A percentile compares a stretch with the other conserved stretches of the same genome.
Conservation (phyloP, 1,284 basidiomycete genomes). For the Singerocomus rubriflavus region DNA sequence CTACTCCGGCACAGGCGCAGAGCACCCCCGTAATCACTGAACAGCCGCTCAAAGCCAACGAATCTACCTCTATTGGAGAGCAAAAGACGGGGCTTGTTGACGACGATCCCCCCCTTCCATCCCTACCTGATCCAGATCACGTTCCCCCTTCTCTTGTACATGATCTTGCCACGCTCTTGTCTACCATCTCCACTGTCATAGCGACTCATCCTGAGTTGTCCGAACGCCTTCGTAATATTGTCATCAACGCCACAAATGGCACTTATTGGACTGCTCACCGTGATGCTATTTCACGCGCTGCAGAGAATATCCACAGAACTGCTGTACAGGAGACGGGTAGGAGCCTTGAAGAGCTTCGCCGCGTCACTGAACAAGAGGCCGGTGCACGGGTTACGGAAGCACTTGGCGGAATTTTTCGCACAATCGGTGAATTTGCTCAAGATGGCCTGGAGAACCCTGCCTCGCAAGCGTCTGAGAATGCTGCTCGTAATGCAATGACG, state of each 20-base stretch:
- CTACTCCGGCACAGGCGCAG: constrained; percentile 35
- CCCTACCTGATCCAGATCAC: constrained; percentile 34
- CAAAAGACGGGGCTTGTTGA: constrained; percentile 17
- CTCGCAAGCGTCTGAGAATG: constrained; percentile 2
- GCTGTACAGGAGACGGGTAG: constrained; percentile 41
- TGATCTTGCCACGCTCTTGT: constrained; percentile 61
- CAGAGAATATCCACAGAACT: constrained; percentile 45
- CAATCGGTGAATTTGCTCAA: constrained; percentile 42
- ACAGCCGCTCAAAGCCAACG: constrained; percentile 20
- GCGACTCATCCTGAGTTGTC: constrained; percentile 67
- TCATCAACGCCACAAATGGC: constrained; percentile 58
- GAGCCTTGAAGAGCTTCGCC: constrained; percentile 44
- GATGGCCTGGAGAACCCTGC: constrained; percentile 6
- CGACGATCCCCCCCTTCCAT: constrained; percentile 56
- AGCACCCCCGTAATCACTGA: constrained; percentile 31
- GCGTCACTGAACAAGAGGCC: constrained; percentile 57
- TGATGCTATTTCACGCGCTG: constrained; percentile 52
- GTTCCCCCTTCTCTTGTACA: constrained; percentile 49
- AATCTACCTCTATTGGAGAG: constrained; percentile 14
- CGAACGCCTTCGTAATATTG: constrained; percentile 59
- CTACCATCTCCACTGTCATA: constrained; percentile 50
- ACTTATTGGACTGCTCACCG: constrained; percentile 65
- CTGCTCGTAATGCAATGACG: not conserved
- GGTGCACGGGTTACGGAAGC: constrained; percentile 61
- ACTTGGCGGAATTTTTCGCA: constrained; percentile 55